These are phyloP conservation scores for Ehretia macrophylla DNA, from an alignment of 257 asterid species.

Conservation along the genomic window DNA sequence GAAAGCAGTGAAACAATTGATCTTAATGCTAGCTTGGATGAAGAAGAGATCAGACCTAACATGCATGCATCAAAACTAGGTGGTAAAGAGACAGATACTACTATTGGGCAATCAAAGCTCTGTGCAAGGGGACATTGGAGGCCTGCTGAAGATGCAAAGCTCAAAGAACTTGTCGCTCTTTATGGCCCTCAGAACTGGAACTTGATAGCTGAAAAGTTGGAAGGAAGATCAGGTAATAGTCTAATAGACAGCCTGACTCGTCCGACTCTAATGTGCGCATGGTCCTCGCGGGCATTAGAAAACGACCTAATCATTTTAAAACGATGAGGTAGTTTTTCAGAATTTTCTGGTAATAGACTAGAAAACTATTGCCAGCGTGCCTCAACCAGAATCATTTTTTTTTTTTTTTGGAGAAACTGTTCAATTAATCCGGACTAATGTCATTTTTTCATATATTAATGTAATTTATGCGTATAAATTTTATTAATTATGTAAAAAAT, in stretches of 20 bases:
- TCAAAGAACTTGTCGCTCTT: slow-evolving; percentile 76
- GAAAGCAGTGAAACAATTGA: slow-evolving; percentile 33
- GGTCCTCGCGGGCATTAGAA: too few species aligned
- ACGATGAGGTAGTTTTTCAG: too few species aligned
- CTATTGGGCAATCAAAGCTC: slow-evolving; percentile 48
- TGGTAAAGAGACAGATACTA: slow-evolving; percentile 24
- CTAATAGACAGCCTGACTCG: not conserved
- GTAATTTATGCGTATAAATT: too few species aligned
- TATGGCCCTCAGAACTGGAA: slow-evolving; percentile 95
- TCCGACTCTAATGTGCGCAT: not conserved
- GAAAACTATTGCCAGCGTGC: too few species aligned
- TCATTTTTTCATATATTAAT: too few species aligned
- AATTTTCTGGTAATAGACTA: too few species aligned
- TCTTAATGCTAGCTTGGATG: slow-evolving; percentile 39
- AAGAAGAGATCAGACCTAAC: slow-evolving; percentile 20
- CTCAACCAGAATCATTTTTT: too few species aligned
- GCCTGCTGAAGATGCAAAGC: slow-evolving; percentile 80
- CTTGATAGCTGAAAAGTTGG: slow-evolving; percentile 70
- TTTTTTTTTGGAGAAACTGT: too few species aligned
- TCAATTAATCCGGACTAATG: too few species aligned
- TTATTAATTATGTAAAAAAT: too few species aligned
- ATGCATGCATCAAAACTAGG: slow-evolving; percentile 10
- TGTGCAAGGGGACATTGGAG: slow-evolving; percentile 92
- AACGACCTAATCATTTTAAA: too few species aligned
- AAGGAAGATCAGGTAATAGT: slow-evolving; percentile 80